phyloP scores from a whole-genome alignment of 2,329 filamentous ascomycete species.

The Emergomyces africanus region DNA sequence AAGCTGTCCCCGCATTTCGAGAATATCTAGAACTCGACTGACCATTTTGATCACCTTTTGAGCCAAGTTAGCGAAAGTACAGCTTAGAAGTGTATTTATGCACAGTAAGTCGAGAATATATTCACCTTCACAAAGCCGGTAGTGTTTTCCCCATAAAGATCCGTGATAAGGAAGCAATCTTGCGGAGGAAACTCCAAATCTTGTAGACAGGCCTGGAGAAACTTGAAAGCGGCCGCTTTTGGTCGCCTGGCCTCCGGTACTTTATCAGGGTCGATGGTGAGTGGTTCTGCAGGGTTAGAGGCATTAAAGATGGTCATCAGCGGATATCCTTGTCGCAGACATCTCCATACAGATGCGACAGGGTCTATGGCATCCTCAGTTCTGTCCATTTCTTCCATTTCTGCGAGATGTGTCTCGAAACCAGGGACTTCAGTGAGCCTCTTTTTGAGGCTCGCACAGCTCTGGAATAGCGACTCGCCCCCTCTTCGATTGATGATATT shows the following conservation, averaged over 20 bases:
- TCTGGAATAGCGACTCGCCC: conserved; percentile 92
- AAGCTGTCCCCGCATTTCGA: conserved; percentile 67
- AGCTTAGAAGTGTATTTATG: not conserved
- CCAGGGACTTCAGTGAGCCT: conserved; percentile 71
- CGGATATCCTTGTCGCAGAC: conserved; percentile 71
- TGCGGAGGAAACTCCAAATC: conserved; percentile 66
- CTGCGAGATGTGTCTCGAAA: conserved; percentile 61
- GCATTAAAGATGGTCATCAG: conserved; percentile 83
- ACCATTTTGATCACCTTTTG: conserved; percentile 72
- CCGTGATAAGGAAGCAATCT: conserved; percentile 83
- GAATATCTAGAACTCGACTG: conserved; percentile 78
- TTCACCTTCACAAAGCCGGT: conserved; percentile 88
- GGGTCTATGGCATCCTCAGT: conserved; percentile 56
- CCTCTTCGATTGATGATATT: conserved; percentile 98
- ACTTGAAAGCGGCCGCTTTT: conserved; percentile 84
- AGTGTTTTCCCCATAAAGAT: conserved; percentile 87
- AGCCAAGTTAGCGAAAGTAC: not conserved
- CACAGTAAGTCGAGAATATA: not conserved
- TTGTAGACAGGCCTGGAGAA: conserved; percentile 76
- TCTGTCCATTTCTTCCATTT: conserved; percentile 57
- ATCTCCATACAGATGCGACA: conserved; percentile 81
- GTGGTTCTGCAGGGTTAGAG: conserved; percentile 54
- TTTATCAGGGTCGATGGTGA: conserved; percentile 53
- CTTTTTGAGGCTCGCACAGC: conserved; percentile 73
- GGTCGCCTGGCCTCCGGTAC: conserved; percentile 60